phyloP scores from a whole-genome alignment of 179 eudicot species.

The Beta macrorhiza region DNA sequence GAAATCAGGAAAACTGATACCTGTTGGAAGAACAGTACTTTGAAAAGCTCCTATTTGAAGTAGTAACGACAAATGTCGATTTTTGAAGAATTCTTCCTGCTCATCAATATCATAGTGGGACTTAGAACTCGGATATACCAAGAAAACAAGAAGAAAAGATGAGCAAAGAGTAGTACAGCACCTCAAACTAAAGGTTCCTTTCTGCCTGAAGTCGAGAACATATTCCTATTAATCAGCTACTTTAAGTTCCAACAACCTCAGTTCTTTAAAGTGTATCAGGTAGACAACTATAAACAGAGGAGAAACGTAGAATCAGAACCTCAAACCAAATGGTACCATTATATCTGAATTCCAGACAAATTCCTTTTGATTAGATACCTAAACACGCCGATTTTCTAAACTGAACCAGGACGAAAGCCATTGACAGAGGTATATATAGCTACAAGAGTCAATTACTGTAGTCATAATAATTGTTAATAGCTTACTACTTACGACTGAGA shows the following conservation, averaged over 20 bases:
- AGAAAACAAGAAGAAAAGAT: not conserved
- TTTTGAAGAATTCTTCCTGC: conserved; percentile 2
- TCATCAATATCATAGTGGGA: not conserved
- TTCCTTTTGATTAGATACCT: not conserved
- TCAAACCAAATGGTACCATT: not conserved
- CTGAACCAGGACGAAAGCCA: conserved; percentile 1
- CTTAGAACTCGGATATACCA: conserved; percentile 5
- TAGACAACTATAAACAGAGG: not conserved
- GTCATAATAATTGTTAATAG: not conserved
- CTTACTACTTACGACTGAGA: too few species aligned
- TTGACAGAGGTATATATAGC: not conserved
- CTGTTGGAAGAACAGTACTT: conserved; percentile 12
- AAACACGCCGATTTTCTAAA: not conserved
- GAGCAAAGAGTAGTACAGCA: not conserved
- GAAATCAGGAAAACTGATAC: not conserved
- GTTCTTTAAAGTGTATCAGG: not conserved
- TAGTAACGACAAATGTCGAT: not conserved
- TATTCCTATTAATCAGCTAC: too few species aligned
- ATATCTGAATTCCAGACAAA: not conserved
- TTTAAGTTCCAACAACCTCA: not conserved
- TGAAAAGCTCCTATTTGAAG: conserved; percentile 2
- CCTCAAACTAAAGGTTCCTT: not conserved
- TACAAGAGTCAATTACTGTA: not conserved
- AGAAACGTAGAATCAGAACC: not conserved
- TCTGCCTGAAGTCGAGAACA: not conserved